Base-by-base conservation (phyloP, 805 yeast species). In the Ogataea allantospora region DNA sequence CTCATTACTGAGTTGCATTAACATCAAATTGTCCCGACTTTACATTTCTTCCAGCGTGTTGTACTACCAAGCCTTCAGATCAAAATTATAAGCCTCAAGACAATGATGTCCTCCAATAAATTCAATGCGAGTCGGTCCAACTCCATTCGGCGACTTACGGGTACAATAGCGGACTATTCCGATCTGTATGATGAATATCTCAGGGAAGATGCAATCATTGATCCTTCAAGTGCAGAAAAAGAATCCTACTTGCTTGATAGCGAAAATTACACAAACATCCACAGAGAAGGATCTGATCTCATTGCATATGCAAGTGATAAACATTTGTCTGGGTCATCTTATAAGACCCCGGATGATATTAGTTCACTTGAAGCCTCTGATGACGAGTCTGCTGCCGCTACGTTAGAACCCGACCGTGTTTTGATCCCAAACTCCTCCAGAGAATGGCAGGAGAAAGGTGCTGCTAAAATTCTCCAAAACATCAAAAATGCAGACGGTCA, bases 361-460 rank as follows among this genome's bases (percentile, higher is more conserved):
- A 21, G 11, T n/a, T 7, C 23, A 21, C 8, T 21, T 4, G 11
- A 25, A 9, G 16, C 7, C 16, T 35, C 46, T 19, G 27, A 33
- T n/a, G 30, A 23, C 8, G 30, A 28, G 9, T 30, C 42, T 7
- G 33, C 30, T 11, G 3, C 16, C 6, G 11, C 35, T 7, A 25
- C 27, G 7, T 5, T 20, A 10, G 18, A 13, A n/a, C 25, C 19
- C 10, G 46, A 36, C 14, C 35, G 32, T n/a, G 27, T 25, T 7
- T 9, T 41, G 11, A 35, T 44, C 9, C 39, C 48, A 11, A 35
- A 33, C 10, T 44, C 62, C 4, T 47, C 58, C 2, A 70, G 68
- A 17, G 75, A 70, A 36, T 76, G 81, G 80, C 72, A 70, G 11
- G 75, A 71, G 20, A 63, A 64, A 41, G 85, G 85, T 1, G 83